Evolutionary conservation across 2,329 filamentous ascomycete species (phyloP), one percentile per base, ranked within the genome.

Genomic region (Alternaria panax): DNA sequence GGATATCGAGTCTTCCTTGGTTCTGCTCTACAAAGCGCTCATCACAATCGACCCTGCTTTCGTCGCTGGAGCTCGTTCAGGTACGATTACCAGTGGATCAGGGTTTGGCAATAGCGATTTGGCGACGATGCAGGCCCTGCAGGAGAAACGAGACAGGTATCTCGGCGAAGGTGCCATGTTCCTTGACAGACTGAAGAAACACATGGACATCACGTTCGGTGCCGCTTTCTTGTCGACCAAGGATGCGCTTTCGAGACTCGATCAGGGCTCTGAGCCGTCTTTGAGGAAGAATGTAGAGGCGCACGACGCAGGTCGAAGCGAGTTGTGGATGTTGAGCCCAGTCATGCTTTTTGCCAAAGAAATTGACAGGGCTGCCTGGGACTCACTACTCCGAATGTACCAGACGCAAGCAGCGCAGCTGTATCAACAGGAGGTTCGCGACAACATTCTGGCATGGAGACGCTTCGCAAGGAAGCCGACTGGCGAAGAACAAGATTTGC

Each of bases 101-200:
- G 86, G 90, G 12, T 88, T 91, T 68, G 89, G 86, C 51, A 91
- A 92, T 71, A 92, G 90, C 63, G 92, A 88, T 62, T 80, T 89
- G 50, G 85, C 92, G 32, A 90, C 92, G 67, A 98, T 99, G 94
- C 89, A 92, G 54, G 93, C 96, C 40, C 87, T 99, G 25, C 92
- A 93, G 68, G 93, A 98, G 78, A 97, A 97, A 85, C 95, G 93
- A 77, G 91, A 96, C 64, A 90, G 92, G 74, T 99, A 97, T 72
- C 83, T 89, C 57, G 84, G 88, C 14, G 92, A 96, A 75, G 92
- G 90, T 66, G 81, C 85, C 22, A 80, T 86, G 53, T 97, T 98
- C 75, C 85, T 97, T 71, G 87, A 89, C 62, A 87, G 93, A 46
- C 83, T 97, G 14, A 88, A 91, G 64, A 89, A 92, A 52, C 94